Evolutionary conservation across 352 stramenopile genomes (phyloP).

Genomic region (Phytophthora lateralis): DNA sequence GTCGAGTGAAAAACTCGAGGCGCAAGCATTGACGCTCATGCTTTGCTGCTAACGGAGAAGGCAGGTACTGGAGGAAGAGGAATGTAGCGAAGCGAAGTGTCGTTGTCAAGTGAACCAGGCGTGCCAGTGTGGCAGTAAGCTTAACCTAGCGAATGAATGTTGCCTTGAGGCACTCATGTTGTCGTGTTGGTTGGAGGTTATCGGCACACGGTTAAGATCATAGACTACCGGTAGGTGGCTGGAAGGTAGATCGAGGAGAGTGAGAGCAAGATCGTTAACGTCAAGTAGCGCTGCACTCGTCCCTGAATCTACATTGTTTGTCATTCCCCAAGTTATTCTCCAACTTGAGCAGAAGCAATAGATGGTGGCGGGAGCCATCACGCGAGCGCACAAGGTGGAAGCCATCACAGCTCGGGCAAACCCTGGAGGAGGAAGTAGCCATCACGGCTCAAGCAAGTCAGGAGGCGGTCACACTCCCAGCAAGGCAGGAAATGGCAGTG

Average conservation of each 20-base stretch:
- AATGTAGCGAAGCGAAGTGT: slow-evolving; percentile 2
- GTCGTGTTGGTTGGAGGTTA: too few relatives aligned
- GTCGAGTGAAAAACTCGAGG: not conserved
- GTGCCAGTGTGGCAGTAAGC: not conserved
- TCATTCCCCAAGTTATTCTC: not conserved
- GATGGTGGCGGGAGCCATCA: not conserved
- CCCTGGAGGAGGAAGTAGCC: not conserved
- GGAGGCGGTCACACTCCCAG: not conserved
- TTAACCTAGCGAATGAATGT: not conserved
- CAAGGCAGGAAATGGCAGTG: too few relatives aligned
- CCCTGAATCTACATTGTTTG: not conserved
- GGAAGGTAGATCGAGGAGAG: too few relatives aligned
- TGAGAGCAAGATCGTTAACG: too few relatives aligned
- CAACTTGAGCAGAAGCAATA: too few relatives aligned
- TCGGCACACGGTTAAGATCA: not conserved
- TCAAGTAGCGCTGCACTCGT: not conserved
- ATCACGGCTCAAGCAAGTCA: too few relatives aligned
- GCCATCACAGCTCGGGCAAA: slow-evolving; percentile 1
- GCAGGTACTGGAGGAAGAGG: not conserved
- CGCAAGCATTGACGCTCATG: not conserved
- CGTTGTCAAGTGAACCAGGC: slow-evolving; percentile 3
- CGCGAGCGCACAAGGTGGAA: not conserved
- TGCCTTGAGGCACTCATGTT: not conserved
- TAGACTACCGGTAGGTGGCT: too few relatives aligned
- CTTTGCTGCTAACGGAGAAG: slow-evolving; percentile 1